Evolutionary conservation across 1,139 yeast genomes (phyloP).

Genomic region (Hemisphaericaspora lyxosophila): DNA sequence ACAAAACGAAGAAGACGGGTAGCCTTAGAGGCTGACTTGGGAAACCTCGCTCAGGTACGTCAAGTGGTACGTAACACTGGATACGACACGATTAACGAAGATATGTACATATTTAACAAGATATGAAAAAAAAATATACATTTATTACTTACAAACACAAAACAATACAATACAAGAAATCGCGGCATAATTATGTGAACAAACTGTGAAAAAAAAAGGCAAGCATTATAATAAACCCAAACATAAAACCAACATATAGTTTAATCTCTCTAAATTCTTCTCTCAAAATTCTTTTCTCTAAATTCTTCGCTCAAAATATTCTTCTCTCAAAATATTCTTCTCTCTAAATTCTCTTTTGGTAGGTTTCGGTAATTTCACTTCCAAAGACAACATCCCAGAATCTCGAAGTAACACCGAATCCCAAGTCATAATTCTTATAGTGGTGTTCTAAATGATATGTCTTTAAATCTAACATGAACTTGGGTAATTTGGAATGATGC

Average conservation of each 20-base stretch:
- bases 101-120: constrained; percentile 3
- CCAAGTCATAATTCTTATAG: constrained; percentile 92
- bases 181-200: background rate
- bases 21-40: constrained; percentile 7
- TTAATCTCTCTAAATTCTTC: background rate
- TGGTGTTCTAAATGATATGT: constrained; percentile 95
- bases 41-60: constrained; percentile 4
- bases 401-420: constrained; percentile 91
- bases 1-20: constrained; percentile 1
- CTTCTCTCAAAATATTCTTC: background rate
- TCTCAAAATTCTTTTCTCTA: too few relatives aligned
- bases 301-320: background rate
- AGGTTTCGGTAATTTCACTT: constrained; percentile 52
- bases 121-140: constrained; percentile 1
- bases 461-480: constrained; percentile 72
- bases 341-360: constrained; percentile 29
- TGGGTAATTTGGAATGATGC: constrained; percentile 84
- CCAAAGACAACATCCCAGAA: constrained; percentile 94
- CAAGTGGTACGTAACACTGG: background rate
- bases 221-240: background rate
- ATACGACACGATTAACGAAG: constrained; percentile 3
- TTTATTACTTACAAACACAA: background rate
- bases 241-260: background rate
- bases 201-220: background rate
- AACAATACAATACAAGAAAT: background rate